Evolutionary conservation across 2,329 filamentous ascomycete species (phyloP).

Genomic region (Spiromastix sp.): DNA sequence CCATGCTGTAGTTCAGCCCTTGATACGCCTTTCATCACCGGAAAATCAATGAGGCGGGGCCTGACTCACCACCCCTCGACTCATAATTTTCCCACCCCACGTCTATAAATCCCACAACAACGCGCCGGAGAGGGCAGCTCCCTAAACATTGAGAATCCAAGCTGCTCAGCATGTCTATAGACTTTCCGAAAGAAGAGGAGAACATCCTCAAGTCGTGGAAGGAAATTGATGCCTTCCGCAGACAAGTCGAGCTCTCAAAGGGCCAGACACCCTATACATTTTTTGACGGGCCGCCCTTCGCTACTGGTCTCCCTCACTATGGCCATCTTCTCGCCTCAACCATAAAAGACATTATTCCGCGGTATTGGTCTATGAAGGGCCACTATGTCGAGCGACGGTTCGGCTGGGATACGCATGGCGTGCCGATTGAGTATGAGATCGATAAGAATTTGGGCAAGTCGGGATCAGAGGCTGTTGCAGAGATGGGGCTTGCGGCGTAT

Average conservation of each 20-base stretch:
- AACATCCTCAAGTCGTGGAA: conserved; percentile 75
- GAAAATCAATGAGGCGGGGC: conserved; percentile 6
- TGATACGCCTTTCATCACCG: background rate
- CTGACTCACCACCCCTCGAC: conserved; percentile 2
- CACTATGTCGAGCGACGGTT: conserved; percentile 86
- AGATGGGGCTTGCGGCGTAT: conserved; percentile 80
- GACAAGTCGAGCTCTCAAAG: conserved; percentile 76
- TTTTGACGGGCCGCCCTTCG: conserved; percentile 79
- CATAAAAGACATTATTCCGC: conserved; percentile 92
- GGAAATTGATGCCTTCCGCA: conserved; percentile 83
- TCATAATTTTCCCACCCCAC: conserved; percentile 8
- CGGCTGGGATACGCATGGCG: conserved; percentile 90
- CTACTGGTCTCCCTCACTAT: conserved; percentile 60
- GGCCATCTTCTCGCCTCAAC: conserved; percentile 80
- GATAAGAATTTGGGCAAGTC: conserved; percentile 91
- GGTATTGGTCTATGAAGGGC: conserved; percentile 97
- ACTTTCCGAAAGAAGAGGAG: conserved; percentile 89
- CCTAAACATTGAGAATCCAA: too few species aligned
- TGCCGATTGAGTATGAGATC: conserved; percentile 94
- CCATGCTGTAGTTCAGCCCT: too few species aligned
- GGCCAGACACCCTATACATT: conserved; percentile 82
- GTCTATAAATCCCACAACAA: background rate
- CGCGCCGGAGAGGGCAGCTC: background rate
- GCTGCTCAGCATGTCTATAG: conserved; percentile 62
- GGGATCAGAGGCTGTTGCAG: conserved; percentile 73